Evolutionary conservation across 768 basidiomycete species (phyloP), one percentile per base, ranked within the genome.

Genomic region (Lepiota venenata): DNA sequence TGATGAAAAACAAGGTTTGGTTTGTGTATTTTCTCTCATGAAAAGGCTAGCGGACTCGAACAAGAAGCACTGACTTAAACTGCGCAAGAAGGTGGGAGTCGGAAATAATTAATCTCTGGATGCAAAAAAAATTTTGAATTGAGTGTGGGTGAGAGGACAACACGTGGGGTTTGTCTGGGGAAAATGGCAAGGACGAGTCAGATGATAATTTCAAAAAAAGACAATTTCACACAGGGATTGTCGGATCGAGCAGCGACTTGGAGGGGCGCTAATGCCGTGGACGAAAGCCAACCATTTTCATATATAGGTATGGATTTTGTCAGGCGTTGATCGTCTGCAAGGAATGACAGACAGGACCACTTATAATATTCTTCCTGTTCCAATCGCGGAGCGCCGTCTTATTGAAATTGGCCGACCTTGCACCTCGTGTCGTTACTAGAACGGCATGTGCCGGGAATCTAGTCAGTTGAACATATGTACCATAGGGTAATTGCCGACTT

Each of bases 151-250:
- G 15, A 29, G 12, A 42, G 18, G 39, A n/a, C 29, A 20, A 48
- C 46, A 55, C 53, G 53, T 55, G 53, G 22, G 36, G 27, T 29
- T 20, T 21, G n/a, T 5, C 39, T 42, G 29, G 42, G 20, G 32
- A 37, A 46, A 55, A 22, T 47, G 47, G 25, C 21, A 55, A 42
- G 29, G 18, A 27, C 42, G 12, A 36, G 42, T 62, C 61, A 62
- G 61, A 62, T 58, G 52, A 37, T 47, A 37, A 56, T 52, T 4
- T 32, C 32, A 58, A 57, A 42, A 56, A 50, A 27, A 21, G 16
- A 36, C 36, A n/a, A 42, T n/a, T 43, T 50, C 49, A 46, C 49
- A 46, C 40, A 51, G 55, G 56, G 55, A 52, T 57, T 46, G 57
- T 58, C 48, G 38, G 52, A 55, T 50, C 52, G 46, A 29, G 39